Conservation (phyloP, 75 land plant species). For the Sequoia sempervirens region DNA sequence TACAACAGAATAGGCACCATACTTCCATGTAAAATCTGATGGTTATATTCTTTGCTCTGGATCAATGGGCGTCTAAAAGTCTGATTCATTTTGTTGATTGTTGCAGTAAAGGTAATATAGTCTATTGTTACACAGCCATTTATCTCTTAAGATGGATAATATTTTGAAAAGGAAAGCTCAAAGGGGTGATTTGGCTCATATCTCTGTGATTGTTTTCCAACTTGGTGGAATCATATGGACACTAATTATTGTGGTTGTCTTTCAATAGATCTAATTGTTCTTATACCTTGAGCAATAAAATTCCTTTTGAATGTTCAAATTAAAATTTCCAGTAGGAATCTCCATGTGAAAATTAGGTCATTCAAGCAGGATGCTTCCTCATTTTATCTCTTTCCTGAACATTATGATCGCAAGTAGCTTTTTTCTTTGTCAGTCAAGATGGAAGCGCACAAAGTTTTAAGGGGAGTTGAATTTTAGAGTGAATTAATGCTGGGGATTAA, state of each 20-base stretch:
- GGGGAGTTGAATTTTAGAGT: too few species aligned
- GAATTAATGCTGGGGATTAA: too few species aligned
- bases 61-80: not conserved
- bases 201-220: not conserved
- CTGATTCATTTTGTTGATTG: conserved; percentile 1
- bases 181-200: not conserved
- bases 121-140: conserved; percentile 2
- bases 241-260: not conserved
- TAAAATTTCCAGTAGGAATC: not conserved
- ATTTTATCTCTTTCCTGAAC: not conserved
- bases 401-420: not conserved
- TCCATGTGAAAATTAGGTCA: not conserved
- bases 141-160: not conserved
- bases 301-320: not conserved
- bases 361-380: not conserved
- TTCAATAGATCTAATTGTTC: not conserved
- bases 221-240: not conserved
- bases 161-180: not conserved
- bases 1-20: not conserved
- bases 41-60: conserved; percentile 4
- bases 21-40: conserved; percentile 1
- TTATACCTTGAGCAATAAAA: not conserved
- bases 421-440: too few species aligned
- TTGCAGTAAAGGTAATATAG: not conserved
- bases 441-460: too few species aligned